Evolutionary conservation across 1,284 basidiomycete genomes (phyloP).

Genomic region (Abortiporus biennis): DNA sequence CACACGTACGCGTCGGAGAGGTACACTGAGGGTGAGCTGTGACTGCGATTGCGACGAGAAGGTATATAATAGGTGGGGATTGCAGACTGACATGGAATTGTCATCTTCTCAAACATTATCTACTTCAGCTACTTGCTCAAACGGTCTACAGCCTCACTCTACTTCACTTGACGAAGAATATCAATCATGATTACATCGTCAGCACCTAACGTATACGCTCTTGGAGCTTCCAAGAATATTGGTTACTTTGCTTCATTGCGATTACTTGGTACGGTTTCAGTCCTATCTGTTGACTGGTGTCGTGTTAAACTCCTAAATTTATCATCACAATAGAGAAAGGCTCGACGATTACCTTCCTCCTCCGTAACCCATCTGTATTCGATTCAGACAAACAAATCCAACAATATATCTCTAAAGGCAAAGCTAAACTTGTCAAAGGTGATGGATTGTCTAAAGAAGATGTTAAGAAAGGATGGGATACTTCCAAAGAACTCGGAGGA

Average conservation of each 20-base stretch:
- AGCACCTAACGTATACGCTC: conserved; percentile 35
- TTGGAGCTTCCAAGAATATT: conserved; percentile 63
- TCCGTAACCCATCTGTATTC: conserved; percentile 38
- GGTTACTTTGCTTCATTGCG: conserved; percentile 49
- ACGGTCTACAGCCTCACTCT: too few relatives aligned
- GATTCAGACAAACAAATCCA: conserved; percentile 40
- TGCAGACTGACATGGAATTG: too few relatives aligned
- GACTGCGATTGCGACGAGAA: too few relatives aligned
- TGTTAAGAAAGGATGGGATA: conserved; percentile 38
- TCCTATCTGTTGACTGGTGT: not conserved
- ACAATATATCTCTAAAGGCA: conserved; percentile 33
- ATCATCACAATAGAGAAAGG: conserved; percentile 30
- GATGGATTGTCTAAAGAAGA: conserved; percentile 42
- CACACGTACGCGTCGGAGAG: too few relatives aligned
- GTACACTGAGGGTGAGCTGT: too few relatives aligned
- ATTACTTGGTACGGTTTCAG: conserved; percentile 37
- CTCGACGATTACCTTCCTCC: conserved; percentile 44
- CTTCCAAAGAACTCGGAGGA: conserved; percentile 25
- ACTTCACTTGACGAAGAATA: too few relatives aligned
- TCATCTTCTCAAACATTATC: too few relatives aligned
- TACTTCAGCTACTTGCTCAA: too few relatives aligned
- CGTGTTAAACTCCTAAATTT: not conserved
- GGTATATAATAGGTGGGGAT: too few relatives aligned
- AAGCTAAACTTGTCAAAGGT: conserved; percentile 41
- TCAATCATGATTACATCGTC: too few relatives aligned